Evolutionary conservation across 2,329 filamentous ascomycete genomes (phyloP).

Genomic region (Penicillium italicum): DNA sequence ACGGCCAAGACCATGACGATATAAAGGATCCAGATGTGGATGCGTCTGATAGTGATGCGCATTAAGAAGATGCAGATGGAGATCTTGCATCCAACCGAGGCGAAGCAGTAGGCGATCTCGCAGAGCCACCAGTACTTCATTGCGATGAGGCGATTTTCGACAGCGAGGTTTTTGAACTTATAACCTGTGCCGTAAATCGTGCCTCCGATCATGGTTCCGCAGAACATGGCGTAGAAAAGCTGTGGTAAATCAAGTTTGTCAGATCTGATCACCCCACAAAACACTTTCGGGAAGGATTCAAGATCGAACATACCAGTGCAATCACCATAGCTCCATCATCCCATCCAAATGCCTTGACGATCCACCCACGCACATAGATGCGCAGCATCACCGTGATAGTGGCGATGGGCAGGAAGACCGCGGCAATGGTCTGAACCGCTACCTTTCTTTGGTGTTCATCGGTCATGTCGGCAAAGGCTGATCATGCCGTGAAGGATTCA

Average conservation of each 20-base stretch:
- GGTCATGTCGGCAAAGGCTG: conserved; percentile 7
- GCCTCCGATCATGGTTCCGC: conserved; percentile 31
- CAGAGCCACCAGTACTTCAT: conserved; percentile 50
- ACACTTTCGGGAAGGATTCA: not conserved
- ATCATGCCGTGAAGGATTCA: not conserved
- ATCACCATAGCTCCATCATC: conserved; percentile 34
- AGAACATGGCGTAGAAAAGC: conserved; percentile 31
- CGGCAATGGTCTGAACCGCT: conserved; percentile 26
- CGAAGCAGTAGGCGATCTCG: conserved; percentile 50
- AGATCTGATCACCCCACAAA: not conserved
- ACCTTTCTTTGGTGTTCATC: conserved; percentile 22
- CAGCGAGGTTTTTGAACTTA: conserved; percentile 16
- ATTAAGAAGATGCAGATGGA: conserved; percentile 53
- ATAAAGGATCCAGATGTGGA: conserved; percentile 49
- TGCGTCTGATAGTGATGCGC: conserved; percentile 46
- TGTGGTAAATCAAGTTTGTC: not conserved
- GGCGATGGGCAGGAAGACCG: conserved; percentile 29
- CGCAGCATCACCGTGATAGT: conserved; percentile 28
- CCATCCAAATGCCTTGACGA: conserved; percentile 34
- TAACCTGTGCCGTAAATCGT: conserved; percentile 30
- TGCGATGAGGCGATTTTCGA: conserved; percentile 20
- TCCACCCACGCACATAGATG: conserved; percentile 30
- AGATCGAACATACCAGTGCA: conserved; percentile 21
- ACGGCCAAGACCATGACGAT: conserved; percentile 45
- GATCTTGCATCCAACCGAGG: conserved; percentile 49